These are phyloP conservation scores for Combretum micranthum DNA, from an alignment of 345 rosid genomes.

Conservation along the genomic window DNA sequence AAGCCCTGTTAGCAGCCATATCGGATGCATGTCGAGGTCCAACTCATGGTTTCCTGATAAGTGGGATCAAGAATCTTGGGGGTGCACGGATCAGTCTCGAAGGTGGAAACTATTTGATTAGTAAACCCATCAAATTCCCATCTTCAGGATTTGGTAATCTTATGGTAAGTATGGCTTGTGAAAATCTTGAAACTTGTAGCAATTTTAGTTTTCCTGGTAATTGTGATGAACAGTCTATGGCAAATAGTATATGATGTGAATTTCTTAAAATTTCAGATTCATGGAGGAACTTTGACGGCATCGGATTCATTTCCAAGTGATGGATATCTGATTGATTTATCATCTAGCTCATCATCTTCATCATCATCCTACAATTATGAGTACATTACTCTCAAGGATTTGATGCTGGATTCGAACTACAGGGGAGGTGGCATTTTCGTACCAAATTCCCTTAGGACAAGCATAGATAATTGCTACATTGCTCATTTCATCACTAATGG, in stretches of 20 bases:
- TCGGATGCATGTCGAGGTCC: slow-evolving; percentile 50
- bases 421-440: slow-evolving; percentile 55
- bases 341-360: slow-evolving; percentile 28
- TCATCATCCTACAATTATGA: slow-evolving; percentile 34
- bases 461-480: slow-evolving; percentile 45
- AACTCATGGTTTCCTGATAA: slow-evolving; percentile 36
- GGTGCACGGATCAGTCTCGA: slow-evolving; percentile 67
- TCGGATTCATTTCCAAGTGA: slow-evolving; percentile 52
- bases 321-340: slow-evolving; percentile 45
- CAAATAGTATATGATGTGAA: not conserved
- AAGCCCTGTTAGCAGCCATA: slow-evolving; percentile 51
- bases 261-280: slow-evolving; percentile 24
- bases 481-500: slow-evolving; percentile 65
- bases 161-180: slow-evolving; percentile 32
- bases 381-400: slow-evolving; percentile 49
- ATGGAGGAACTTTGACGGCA: slow-evolving; percentile 66
- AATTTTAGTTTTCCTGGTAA: not conserved
- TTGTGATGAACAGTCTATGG: not conserved
- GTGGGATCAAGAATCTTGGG: slow-evolving; percentile 65
- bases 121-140: slow-evolving; percentile 60
- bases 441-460: slow-evolving; percentile 45
- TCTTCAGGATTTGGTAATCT: slow-evolving; percentile 67
- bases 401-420: slow-evolving; percentile 58
- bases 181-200: not conserved
- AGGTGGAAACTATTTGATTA: slow-evolving; percentile 69